Evolutionary conservation across 116 monocot species (phyloP).

Genomic region (Thalassia testudinum): DNA sequence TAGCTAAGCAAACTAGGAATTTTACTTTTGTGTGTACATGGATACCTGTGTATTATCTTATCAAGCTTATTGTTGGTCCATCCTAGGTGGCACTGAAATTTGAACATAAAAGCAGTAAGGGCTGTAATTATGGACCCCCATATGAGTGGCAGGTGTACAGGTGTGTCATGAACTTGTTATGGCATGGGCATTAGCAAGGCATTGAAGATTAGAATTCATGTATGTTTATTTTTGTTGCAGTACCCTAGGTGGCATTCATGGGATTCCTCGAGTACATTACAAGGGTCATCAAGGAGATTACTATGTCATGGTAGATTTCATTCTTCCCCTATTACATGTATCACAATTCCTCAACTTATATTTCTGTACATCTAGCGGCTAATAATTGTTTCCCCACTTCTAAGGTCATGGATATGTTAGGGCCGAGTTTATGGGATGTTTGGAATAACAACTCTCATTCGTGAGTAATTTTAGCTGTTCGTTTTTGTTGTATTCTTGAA

Average conservation of each 20-base stretch:
- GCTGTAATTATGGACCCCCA: constrained; percentile 84
- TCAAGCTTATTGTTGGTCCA: constrained; percentile 1
- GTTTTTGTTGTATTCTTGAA: no score
- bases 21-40: no score
- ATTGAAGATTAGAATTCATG: no score
- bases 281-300: constrained; percentile 93
- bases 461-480: constrained; percentile 21
- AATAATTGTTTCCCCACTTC: constrained; percentile 1
- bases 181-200: no score
- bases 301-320: constrained; percentile 65
- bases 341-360: not conserved
- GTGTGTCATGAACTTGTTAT: constrained; percentile 12
- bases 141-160: constrained; percentile 94
- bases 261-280: constrained; percentile 81
- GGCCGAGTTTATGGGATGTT: constrained; percentile 98
- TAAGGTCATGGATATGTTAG: constrained; percentile 98
- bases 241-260: constrained; percentile 86
- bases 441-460: constrained; percentile 79
- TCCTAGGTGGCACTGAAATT: constrained; percentile 82
- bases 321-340: not conserved
- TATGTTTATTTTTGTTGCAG: constrained; percentile 8
- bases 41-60: not conserved
- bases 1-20: no score
- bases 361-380: not conserved
- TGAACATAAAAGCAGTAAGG: constrained; percentile 81